These are phyloP conservation scores for Funneliformis geosporum DNA, from an alignment of 192 early-diverging fungal species.

Conservation along the genomic window DNA sequence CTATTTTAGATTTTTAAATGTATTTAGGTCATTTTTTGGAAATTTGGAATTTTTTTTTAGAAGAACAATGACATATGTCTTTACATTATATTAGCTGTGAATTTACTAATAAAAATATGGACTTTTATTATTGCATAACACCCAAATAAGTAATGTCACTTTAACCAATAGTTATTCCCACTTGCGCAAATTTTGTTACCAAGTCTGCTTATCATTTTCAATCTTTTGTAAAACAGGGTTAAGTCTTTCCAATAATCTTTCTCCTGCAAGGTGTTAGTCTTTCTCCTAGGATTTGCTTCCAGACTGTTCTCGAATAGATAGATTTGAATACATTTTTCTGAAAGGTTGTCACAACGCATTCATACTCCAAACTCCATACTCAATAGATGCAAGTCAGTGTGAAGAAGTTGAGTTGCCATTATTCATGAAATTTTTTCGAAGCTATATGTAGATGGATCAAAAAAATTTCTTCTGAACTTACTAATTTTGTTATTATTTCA, in stretches of 20 bases:
- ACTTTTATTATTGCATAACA: not conserved
- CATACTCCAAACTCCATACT: constrained; percentile 18
- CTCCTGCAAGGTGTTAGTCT: constrained; percentile 18
- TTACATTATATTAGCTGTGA: not conserved
- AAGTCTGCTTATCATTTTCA: constrained; percentile 14
- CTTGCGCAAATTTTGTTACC: not conserved
- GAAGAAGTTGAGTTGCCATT: too few species aligned
- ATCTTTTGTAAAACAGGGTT: constrained; percentile 16
- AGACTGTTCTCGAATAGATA: constrained; percentile 13
- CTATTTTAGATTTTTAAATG: too few species aligned
- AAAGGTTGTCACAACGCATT: constrained; percentile 7
- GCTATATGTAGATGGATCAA: too few species aligned
- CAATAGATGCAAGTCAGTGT: constrained; percentile 6
- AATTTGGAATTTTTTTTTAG: too few species aligned
- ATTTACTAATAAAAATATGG: constrained; percentile 17
- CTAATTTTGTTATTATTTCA: too few species aligned
- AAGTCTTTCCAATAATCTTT: constrained; percentile 25
- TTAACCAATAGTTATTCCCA: constrained; percentile 7
- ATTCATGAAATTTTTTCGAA: too few species aligned
- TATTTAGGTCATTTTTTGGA: too few species aligned
- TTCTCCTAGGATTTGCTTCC: constrained; percentile 5
- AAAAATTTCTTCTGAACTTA: too few species aligned
- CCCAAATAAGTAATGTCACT: not conserved
- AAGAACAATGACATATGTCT: too few species aligned
- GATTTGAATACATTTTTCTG: constrained; percentile 14